Evolutionary conservation across 1,284 basidiomycete species (phyloP), one percentile per base, ranked within the genome.

Genomic region (Violaceomyces palustris): DNA sequence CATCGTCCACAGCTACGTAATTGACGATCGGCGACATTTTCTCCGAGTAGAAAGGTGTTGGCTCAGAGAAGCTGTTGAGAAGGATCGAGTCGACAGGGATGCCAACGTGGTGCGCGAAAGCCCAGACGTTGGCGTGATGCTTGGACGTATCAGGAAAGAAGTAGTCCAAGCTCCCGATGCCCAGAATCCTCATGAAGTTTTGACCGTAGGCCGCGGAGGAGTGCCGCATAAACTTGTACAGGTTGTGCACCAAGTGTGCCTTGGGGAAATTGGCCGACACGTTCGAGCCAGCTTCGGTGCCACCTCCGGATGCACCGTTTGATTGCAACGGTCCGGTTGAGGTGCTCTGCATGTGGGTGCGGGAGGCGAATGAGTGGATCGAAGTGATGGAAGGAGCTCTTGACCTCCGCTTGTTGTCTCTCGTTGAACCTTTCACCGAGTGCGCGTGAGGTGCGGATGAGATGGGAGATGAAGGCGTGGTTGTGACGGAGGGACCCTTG

Each of bases 191-290:
- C 42, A 79, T 63, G 45, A 78, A 78, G 42, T 61, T 72, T 53
- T 64, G 61, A 15, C 65, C 65, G 34, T 67, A 67, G 2, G 64
- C 52, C 6, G 65, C 65, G n/a, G 60, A 64, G 3, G 65, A 59
- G 57, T 77, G 79, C 15, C 76, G 66, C 72, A 77, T 77, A 52
- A 78, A 79, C 4, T 74, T 68, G 42, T 77, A 74, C 32, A 79
- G 68, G 44, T 79, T 79, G 35, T 64, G 63, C 31, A 78, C 72
- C 14, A 79, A 58, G 29, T 75, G 73, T 14, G 73, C 69, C 24
- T 69, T 67, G 1, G 78, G 78, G 46, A 76, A 79, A 12, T 60
- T 38, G 0, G 44, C 33, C 3, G 48, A 30, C n/a, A n/a, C n/a
- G n/a, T n/a, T n/a, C n/a, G n/a, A n/a, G n/a, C n/a, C n/a, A n/a